Evolutionary conservation across 208 protist species (phyloP).

Genomic region (Acanthamoeba lenticulata): DNA sequence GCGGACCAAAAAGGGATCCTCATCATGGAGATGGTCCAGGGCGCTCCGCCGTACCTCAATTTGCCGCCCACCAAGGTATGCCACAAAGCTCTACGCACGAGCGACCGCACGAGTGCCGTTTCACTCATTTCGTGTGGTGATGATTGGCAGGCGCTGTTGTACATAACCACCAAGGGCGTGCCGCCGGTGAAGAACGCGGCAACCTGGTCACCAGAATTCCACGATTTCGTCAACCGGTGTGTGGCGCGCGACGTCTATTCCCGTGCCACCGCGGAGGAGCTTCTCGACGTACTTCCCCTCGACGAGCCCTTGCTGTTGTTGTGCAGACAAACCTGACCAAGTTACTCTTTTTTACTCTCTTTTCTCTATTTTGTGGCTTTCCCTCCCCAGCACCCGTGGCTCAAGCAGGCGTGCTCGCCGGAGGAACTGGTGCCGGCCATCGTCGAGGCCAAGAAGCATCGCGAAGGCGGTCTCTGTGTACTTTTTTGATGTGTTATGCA

Average conservation of each 20-base stretch:
- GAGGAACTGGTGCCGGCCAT: constrained; percentile 25
- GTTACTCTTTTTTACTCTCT: neutral
- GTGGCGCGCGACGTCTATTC: constrained; percentile 23
- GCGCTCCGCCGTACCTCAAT: constrained; percentile 42
- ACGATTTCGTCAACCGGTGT: neutral
- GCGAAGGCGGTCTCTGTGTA: neutral
- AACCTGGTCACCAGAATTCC: constrained; percentile 32
- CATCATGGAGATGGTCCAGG: constrained; percentile 67
- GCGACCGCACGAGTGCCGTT: neutral
- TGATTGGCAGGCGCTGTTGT: constrained; percentile 42
- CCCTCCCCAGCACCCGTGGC: constrained; percentile 17
- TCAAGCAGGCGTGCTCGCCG: neutral
- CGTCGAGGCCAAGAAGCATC: constrained; percentile 24
- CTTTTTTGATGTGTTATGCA: neutral
- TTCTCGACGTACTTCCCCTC: neutral
- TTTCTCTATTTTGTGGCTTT: neutral
- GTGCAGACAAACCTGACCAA: neutral
- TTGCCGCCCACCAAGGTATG: constrained; percentile 36
- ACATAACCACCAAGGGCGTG: constrained; percentile 58
- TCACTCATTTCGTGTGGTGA: neutral
- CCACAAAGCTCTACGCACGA: neutral
- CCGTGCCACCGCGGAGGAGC: neutral
- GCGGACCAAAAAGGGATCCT: too few species aligned
- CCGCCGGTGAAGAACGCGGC: constrained; percentile 43
- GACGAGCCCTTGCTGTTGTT: too few species aligned